These are phyloP conservation scores for Trichoderma reesei DNA, from an alignment of 495 filamentous ascomycete species.

Conservation along the genomic window DNA sequence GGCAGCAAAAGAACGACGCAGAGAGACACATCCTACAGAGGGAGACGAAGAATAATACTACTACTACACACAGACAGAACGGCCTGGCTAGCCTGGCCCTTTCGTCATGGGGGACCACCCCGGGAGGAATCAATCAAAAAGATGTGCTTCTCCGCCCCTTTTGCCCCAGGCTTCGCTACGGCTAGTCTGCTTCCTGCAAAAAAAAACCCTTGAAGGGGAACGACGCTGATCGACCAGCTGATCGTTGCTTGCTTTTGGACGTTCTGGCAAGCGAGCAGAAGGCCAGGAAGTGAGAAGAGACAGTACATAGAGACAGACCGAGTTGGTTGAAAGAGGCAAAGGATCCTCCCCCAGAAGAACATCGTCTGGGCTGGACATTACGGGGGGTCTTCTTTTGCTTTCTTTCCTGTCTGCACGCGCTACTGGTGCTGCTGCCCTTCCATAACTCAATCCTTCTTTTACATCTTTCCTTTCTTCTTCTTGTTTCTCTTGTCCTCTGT, in stretches of 20 bases:
- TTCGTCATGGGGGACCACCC: constrained; percentile 7
- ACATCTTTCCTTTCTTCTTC: not conserved
- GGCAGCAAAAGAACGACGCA: no score
- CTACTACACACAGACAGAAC: not conserved
- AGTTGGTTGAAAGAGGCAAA: not conserved
- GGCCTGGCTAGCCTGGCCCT: not conserved
- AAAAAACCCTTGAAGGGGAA: not conserved
- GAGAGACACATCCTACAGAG: no score
- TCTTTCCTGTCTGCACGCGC: not conserved
- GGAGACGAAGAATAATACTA: no score
- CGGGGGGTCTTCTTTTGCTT: not conserved
- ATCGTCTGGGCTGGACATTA: not conserved
- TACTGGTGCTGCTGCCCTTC: not conserved
- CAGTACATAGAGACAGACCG: not conserved
- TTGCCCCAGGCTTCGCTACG: constrained; percentile 8
- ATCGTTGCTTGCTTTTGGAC: not conserved
- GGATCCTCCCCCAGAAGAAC: not conserved
- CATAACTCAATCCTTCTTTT: not conserved
- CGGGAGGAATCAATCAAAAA: constrained; percentile 5
- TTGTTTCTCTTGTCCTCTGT: not conserved
- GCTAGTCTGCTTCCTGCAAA: not conserved
- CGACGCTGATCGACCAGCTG: not conserved
- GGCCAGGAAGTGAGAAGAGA: not conserved
- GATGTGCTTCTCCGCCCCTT: constrained; percentile 9
- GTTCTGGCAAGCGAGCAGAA: constrained; percentile 1